Evolutionary conservation across 768 basidiomycete genomes (phyloP), one percentile per base, ranked within the genome.

Genomic region (Crassisporium funariophilum): DNA sequence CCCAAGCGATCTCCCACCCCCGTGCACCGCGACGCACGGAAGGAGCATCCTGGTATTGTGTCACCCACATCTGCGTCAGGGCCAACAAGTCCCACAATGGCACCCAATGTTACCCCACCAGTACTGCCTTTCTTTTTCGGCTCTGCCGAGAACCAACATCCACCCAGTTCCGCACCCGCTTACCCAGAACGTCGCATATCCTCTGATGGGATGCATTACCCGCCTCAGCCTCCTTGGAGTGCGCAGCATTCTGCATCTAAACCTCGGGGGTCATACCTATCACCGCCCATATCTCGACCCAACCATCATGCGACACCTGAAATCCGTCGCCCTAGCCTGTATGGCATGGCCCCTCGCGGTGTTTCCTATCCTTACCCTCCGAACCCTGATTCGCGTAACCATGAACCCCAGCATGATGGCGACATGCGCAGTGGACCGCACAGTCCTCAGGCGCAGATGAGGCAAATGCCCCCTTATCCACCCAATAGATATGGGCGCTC

Each of bases 1-100:
- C 74, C 73, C 4, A 72, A 69, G 50, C 70, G 73, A 9, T 72
- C 77, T 3, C 69, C 65, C 0, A 66, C 69, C 7, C 70, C 71
- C 22, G 63, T 29, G 38, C 39, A 43, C 10, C 41, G 27, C 12
- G 55, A 58, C 21, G 36, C 42, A 10, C 54, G 54, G 53, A 66
- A 57, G 25, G 64, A 65, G 13, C 35, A 47, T 16, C 50, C 55
- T n/a, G 44, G 47, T 31, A 53, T 62, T 39, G 58, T 48, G 16
- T 49, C 42, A 24, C 41, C 45, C 15, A 24, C 37, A 15, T 20
- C 44, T 22, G 37, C 24, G 13, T 7, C 38, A 3, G 39, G 31
- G 11, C 27, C 25, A 2, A 15, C 17, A 12, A n/a, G n/a, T n/a
- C n/a, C n/a, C n/a, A n/a, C n/a, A n/a, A n/a, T n/a, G n/a, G n/a